phyloP scores from a whole-genome alignment of 257 asterid species.

The Paulownia fortunei region DNA sequence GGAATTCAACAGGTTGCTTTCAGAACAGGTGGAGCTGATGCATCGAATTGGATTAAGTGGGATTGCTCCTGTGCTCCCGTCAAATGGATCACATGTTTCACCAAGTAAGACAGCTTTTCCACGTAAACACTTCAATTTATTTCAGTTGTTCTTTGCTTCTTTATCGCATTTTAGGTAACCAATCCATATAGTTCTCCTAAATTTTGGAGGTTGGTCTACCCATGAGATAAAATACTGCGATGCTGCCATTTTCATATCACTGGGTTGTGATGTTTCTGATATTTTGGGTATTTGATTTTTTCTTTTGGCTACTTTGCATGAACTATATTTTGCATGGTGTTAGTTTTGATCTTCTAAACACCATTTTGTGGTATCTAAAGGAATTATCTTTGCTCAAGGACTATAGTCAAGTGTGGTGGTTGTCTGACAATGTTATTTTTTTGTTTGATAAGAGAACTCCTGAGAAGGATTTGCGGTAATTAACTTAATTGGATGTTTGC shows the following conservation, averaged over 20 bases:
- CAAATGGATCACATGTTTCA: slow-evolving; percentile 70
- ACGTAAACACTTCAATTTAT: neutral
- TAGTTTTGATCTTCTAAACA: neutral
- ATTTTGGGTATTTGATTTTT: neutral
- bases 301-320: neutral
- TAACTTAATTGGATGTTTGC: neutral
- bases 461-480: neutral
- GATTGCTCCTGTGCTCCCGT: slow-evolving; percentile 53
- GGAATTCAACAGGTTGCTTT: slow-evolving; percentile 82
- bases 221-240: neutral
- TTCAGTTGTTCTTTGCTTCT: neutral
- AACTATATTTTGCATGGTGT: neutral
- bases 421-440: neutral
- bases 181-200: neutral
- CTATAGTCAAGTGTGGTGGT: neutral
- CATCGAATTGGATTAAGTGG: slow-evolving; percentile 57
- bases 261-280: neutral
- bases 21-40: slow-evolving; percentile 70
- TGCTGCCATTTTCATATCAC: neutral
- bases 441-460: neutral
- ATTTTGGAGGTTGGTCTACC: neutral
- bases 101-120: slow-evolving; percentile 58
- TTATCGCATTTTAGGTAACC: slow-evolving; percentile 1
- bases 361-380: neutral
- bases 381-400: neutral